These are phyloP conservation scores for Guyanaporus albipodus DNA, from an alignment of 768 basidiomycete genomes.

Conservation along the genomic window DNA sequence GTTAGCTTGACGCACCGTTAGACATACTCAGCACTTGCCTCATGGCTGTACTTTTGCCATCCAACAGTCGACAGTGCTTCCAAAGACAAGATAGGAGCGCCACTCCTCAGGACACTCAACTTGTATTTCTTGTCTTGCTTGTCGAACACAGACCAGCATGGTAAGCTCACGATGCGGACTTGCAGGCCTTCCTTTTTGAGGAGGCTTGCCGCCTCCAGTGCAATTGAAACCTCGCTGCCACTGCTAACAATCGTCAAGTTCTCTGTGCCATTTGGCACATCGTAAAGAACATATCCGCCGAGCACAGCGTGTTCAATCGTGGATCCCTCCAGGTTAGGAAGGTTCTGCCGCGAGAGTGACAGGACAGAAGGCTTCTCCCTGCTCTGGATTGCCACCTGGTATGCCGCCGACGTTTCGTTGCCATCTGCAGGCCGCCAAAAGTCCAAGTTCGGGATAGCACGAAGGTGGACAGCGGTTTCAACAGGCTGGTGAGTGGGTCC, in stretches of 20 bases:
- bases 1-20: neutral
- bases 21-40: slow-evolving; percentile 38
- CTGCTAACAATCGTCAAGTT: slow-evolving; percentile 86
- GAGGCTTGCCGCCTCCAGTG: slow-evolving; percentile 78
- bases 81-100: slow-evolving; percentile 84
- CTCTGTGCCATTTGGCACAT: slow-evolving; percentile 63
- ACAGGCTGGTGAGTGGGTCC: slow-evolving; percentile 96
- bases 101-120: slow-evolving; percentile 81
- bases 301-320: slow-evolving; percentile 77
- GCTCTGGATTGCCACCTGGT: slow-evolving; percentile 73
- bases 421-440: slow-evolving; percentile 95
- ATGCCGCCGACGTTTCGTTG: slow-evolving; percentile 95
- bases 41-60: slow-evolving; percentile 89
- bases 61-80: slow-evolving; percentile 82
- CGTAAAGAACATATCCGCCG: slow-evolving; percentile 89
- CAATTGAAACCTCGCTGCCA: slow-evolving; percentile 87
- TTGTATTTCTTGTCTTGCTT: slow-evolving; percentile 76
- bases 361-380: slow-evolving; percentile 78
- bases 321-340: slow-evolving; percentile 88
- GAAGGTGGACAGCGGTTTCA: slow-evolving; percentile 82
- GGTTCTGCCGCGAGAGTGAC: slow-evolving; percentile 82
- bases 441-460: slow-evolving; percentile 86
- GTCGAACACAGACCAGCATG: slow-evolving; percentile 88
- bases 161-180: slow-evolving; percentile 80
- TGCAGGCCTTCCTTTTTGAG: slow-evolving; percentile 76